Base-by-base conservation (phyloP, 2,329 filamentous ascomycete species). In the Colletotrichum lentis region DNA sequence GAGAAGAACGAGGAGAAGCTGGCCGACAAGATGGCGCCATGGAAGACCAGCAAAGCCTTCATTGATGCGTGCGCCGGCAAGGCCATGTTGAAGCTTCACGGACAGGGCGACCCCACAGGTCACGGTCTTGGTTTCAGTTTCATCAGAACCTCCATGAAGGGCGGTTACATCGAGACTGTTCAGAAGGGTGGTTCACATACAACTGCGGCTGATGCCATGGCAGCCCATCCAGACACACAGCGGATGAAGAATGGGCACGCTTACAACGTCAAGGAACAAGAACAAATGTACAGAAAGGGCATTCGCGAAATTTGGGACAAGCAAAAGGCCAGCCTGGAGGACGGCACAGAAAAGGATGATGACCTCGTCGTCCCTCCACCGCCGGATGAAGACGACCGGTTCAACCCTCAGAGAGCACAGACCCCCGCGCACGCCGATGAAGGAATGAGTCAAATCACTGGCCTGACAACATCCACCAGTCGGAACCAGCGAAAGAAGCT, bases 121-220 rank as follows among this genome's bases (percentile, higher is more conserved):
- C 91, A 94, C 74, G 96, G 96, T 2, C 89, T 97, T 68, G 96
- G 93, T 2, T 97, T 98, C 82, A 97, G 93, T 77, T 97, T 99
- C 78, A 94, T 99, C 78, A 94, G 96, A 76, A 97, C 94, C 0
- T 97, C 93, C 1, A 99, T 99, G 96, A 99, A 99, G 80, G 96
- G 96, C 70, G 96, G 96, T 0, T 99, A 89, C 69, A 86, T 97
- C 78, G 93, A 94, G 75, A 91, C 94, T 22, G 87, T 96, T 31
- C 87, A 88, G 64, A 73, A 74, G 62, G 72, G 80, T 67, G 88
- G 88, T 2, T 87, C 88, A 3, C 79, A 87, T 46, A 86, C 88
- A 8, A 90, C 88, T 3, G 89, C 88, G 11, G 94, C 93, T 22
- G 93, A 97, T 77, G 94, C 93, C 74, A 92, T 94, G 69, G 91